Evolutionary conservation across 495 filamentous ascomycete genomes (phyloP).

Genomic region (Thermothielavioides terrestris): DNA sequence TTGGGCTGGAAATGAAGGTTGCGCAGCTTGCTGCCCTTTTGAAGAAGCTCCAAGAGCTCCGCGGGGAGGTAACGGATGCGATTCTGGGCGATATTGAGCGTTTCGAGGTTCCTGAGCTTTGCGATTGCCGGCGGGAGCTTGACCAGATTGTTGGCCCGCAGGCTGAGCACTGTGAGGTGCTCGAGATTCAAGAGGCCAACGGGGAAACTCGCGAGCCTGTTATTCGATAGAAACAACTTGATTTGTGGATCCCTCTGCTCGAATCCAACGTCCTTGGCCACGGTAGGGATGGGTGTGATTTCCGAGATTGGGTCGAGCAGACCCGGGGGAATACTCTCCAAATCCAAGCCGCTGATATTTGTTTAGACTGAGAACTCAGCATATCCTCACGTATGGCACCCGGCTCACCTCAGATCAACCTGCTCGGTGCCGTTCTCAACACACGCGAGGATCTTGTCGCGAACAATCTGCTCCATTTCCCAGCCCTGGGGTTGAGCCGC

Average conservation of each 20-base stretch:
- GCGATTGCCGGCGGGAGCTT: conserved; percentile 58
- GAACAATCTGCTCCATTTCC: conserved; percentile 19
- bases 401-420: conserved; percentile 58
- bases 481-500: conserved; percentile 19
- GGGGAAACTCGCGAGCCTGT: conserved; percentile 46
- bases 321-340: conserved; percentile 35
- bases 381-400: too few species aligned
- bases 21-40: conserved; percentile 27
- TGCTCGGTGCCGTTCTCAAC: conserved; percentile 51
- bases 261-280: conserved; percentile 32
- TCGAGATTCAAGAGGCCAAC: conserved; percentile 45
- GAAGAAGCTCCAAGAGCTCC: conserved; percentile 56
- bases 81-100: conserved; percentile 66
- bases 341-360: conserved; percentile 22
- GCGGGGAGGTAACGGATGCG: conserved; percentile 58
- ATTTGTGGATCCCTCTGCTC: conserved; percentile 43
- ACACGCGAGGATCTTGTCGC: conserved; percentile 48
- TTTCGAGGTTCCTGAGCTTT: conserved; percentile 52
- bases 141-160: conserved; percentile 60
- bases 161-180: conserved; percentile 56
- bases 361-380: too few species aligned
- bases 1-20: conserved; percentile 40
- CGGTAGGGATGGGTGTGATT: conserved; percentile 44
- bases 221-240: conserved; percentile 55
- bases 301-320: conserved; percentile 50